Base-by-base conservation (phyloP, 805 yeast species). In the Hanseniaspora singularis region DNA sequence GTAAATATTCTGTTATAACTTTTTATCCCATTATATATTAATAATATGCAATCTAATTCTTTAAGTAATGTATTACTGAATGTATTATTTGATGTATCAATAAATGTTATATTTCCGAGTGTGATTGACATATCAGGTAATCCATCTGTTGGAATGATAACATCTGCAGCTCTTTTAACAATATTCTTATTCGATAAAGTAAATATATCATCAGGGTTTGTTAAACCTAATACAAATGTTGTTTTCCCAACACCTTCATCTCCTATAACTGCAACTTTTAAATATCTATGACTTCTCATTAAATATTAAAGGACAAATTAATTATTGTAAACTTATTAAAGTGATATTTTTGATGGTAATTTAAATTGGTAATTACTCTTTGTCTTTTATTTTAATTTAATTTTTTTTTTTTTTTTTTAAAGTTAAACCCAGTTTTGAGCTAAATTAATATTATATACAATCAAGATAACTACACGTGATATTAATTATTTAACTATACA, bases 11-110 rank as follows among this genome's bases (percentile, higher is more conserved):
- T 70, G 60, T 92, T 97, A 59, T 87, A 92, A 0, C 97, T 86
- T 58, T 87, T 92, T 57, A 87, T 95, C 57, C 88, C 97, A 3
- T 92, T 75, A 59, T 88, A 92, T 0, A 92, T 86, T n/a, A 92
- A 71, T 89, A 96, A 82, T 2, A 92, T 82, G 12, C 87, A 96
- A 62, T 84, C 89, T 0, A 96, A 92, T 45, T 74, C 71, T 39
- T 94, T 72, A 52, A 92, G 72, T 58, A 86, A 95, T 27, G 71
- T 67, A 49, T 82, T 84, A 12, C 92, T 64, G 0, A 65, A 59
- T 1, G 64, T 63, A 28, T 76, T 63, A 56, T 86, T 94, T 1
- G 79, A 71, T 0, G 97, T 89, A 58, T 92, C 99, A 1, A 87
- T 73, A 4, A 92, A 66, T 3, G 85, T 70, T 0, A 94, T 82